A percentile compares a stretch with the other conserved stretches of the same genome.
phyloP scores from a whole-genome alignment of 352 stramenopile species.

The Globisporangium camurandrum region DNA sequence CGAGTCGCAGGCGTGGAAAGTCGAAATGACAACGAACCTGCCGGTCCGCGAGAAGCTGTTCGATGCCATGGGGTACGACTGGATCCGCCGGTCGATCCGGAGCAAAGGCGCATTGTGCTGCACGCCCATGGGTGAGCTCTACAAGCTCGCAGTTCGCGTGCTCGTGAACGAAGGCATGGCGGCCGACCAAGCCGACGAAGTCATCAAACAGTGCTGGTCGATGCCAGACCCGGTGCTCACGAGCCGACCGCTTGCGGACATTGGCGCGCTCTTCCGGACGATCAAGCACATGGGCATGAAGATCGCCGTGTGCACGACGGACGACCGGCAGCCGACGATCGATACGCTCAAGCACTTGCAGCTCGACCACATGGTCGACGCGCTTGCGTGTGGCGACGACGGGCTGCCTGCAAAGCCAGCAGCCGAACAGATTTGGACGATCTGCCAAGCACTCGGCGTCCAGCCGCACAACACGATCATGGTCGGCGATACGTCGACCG shows the following conservation, averaged over 20 bases:
- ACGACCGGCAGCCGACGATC: constrained; percentile 72
- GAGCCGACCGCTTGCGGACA: constrained; percentile 62
- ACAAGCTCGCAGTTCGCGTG: constrained; percentile 73
- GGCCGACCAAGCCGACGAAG: constrained; percentile 39
- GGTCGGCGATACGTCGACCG: constrained; percentile 81
- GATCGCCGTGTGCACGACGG: constrained; percentile 84
- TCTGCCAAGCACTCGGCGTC: constrained; percentile 71
- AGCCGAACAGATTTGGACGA: constrained; percentile 79
- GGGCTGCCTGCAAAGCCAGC: constrained; percentile 74
- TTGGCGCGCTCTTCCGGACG: constrained; percentile 69
- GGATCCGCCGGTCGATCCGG: constrained; percentile 71
- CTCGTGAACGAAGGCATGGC: constrained; percentile 67
- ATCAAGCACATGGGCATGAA: constrained; percentile 85
- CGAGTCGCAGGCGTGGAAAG: constrained; percentile 75
- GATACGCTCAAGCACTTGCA: constrained; percentile 71
- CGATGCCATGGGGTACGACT: constrained; percentile 84
- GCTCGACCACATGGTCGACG: constrained; percentile 71
- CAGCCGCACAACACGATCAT: constrained; percentile 84
- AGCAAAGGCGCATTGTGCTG: constrained; percentile 79
- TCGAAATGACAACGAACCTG: constrained; percentile 77
- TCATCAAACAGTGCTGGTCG: constrained; percentile 76
- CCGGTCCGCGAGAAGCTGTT: constrained; percentile 82
- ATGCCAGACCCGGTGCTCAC: constrained; percentile 76
- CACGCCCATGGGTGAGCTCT: constrained; percentile 80
- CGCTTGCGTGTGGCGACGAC: constrained; percentile 73